These are phyloP conservation scores for Hypoxylon trugodes DNA, from an alignment of 495 filamentous ascomycete genomes.

Conservation along the genomic window DNA sequence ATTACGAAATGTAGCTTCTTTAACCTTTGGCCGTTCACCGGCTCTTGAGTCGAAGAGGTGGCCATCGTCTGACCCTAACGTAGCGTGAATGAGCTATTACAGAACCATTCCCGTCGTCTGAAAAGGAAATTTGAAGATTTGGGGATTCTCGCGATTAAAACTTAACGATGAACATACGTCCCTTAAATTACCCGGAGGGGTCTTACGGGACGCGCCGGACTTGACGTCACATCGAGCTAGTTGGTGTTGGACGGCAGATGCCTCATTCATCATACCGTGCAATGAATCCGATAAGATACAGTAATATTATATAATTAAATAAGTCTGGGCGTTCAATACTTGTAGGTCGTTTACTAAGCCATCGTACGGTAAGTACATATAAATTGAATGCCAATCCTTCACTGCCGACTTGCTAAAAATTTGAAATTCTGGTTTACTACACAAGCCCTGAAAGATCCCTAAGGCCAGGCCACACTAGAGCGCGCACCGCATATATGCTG, in stretches of 20 bases:
- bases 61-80: constrained; percentile 12
- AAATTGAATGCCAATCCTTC: too few species aligned
- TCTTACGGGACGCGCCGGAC: constrained; percentile 10
- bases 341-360: constrained; percentile 18
- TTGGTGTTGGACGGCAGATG: constrained; percentile 22
- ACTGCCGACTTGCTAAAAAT: too few species aligned
- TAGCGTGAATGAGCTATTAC: background rate
- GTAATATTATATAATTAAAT: constrained; percentile 13
- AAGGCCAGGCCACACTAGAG: too few species aligned
- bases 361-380: too few species aligned
- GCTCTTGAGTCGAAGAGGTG: constrained; percentile 11
- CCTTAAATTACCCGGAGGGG: constrained; percentile 36
- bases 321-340: background rate
- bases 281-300: constrained; percentile 22
- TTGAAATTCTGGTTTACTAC: too few species aligned
- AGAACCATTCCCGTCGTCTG: background rate
- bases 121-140: constrained; percentile 9
- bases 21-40: constrained; percentile 1
- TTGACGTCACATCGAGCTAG: constrained; percentile 27
- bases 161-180: constrained; percentile 23
- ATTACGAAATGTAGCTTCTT: constrained; percentile 47
- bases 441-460: too few species aligned
- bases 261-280: background rate
- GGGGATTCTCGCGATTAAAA: constrained; percentile 20
- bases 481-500: too few species aligned